Base-by-base conservation (phyloP, 371 early-diverging fungal genomes). In the Apophysomyces sp. region DNA sequence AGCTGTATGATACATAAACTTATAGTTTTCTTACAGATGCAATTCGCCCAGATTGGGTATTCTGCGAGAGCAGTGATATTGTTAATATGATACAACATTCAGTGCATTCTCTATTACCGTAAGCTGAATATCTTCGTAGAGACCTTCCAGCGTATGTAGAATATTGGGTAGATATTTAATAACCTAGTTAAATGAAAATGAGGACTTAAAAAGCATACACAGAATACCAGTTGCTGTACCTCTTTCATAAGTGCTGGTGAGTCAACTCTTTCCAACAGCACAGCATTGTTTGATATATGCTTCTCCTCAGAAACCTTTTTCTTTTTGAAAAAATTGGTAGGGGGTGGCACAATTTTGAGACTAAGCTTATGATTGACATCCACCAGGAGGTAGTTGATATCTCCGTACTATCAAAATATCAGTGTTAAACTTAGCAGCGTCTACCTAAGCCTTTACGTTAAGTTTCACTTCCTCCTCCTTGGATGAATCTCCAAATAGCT, bases 361-460 rank as follows among this genome's bases (percentile, higher is more conserved):
- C 74, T 69, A 16, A 86, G 58, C 58, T 88, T 88, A 8, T 75
- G 65, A 30, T 73, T 68, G 13, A 88, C 62, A 57, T 88, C 88
- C 13, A 72, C 67, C 8, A 88, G 61, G 4, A 88, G 70, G 55
- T 85, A 86, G 31, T 72, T 79, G 13, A 80, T 63, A 26, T 69
- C 76, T 7, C 32, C 60, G 16, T 67, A 60, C 69, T 69, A 58
- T 53, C 28, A 4, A 31, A n/a, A 27, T 21, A 36, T 44, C 4
- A 57, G 24, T 32, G 58, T 30, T 16, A 8, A 28, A 27, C 29
- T 16, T 32, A 36, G 26, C 12, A 55, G 1, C 4, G 8, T 32
- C 1, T 55, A 1, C 9, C 15, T 29, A 31, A 31, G 15, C 15
- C 26, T 51, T 62, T 60, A 67, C 68, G 26, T 55, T 21, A 0